Percentiles rank a stretch among this genome's conserved stretches.
Conservation (phyloP, 1,284 basidiomycete genomes). For the Ceratobasidium sp. region DNA sequence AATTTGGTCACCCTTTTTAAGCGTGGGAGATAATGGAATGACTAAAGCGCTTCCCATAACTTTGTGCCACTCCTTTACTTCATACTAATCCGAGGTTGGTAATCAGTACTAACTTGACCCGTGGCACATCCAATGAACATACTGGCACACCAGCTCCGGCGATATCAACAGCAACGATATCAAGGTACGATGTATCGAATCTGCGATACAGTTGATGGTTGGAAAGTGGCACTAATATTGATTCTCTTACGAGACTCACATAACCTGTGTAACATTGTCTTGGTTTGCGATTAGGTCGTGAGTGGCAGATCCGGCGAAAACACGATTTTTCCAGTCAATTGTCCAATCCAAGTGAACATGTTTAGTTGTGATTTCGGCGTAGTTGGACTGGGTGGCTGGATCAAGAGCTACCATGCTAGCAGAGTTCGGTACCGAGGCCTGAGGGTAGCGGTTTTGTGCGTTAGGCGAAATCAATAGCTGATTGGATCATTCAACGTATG, state of each 20-base stretch:
- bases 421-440: too few relatives aligned
- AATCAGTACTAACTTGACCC: slow-evolving; percentile 24
- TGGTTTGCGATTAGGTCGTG: slow-evolving; percentile 68
- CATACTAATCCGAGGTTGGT: too few relatives aligned
- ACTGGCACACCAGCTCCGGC: slow-evolving; percentile 59
- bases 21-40: slow-evolving; percentile 55
- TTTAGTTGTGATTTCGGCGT: slow-evolving; percentile 67
- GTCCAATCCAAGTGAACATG: slow-evolving; percentile 82
- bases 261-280: slow-evolving; percentile 67
- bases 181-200: slow-evolving; percentile 80
- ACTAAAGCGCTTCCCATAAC: slow-evolving; percentile 76
- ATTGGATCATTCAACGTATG: too few relatives aligned
- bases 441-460: too few relatives aligned
- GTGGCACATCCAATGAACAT: slow-evolving; percentile 36
- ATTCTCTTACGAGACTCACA: too few relatives aligned
- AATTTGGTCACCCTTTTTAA: slow-evolving; percentile 56
- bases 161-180: slow-evolving; percentile 64
- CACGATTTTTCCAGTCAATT: slow-evolving; percentile 74
- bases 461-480: too few relatives aligned
- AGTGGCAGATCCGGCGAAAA: slow-evolving; percentile 74
- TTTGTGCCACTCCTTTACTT: slow-evolving; percentile 59
- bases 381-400: slow-evolving; percentile 62
- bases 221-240: too few relatives aligned
- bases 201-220: too few relatives aligned
- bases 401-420: not conserved